Percentiles rank a stretch among this genome's conserved stretches.
These are phyloP conservation scores for Lentinula guzmanii DNA, from an alignment of 768 basidiomycete species.

Conservation along the genomic window DNA sequence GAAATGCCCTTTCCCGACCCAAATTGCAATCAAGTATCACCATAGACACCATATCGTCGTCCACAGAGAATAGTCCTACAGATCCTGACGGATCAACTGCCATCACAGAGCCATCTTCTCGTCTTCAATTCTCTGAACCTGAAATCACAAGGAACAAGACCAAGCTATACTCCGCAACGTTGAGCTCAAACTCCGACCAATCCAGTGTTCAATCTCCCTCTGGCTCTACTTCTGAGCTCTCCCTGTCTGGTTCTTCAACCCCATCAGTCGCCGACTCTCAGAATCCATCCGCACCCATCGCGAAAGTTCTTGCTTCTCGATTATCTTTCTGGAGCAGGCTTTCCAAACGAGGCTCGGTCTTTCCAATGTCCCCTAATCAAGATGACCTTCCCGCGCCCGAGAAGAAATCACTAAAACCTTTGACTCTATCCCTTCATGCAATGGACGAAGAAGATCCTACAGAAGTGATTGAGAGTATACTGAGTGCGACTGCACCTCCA, in stretches of 20 bases:
- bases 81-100: conserved; percentile 4
- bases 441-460: conserved; percentile 33
- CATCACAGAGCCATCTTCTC: conserved; percentile 20
- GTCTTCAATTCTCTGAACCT: conserved; percentile 50
- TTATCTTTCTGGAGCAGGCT: conserved; percentile 73
- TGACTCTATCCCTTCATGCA: conserved; percentile 31
- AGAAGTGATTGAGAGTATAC: conserved; percentile 50
- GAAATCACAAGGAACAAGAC: conserved; percentile 40
- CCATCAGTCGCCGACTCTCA: conserved; percentile 43
- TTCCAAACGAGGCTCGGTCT: conserved; percentile 38
- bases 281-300: conserved; percentile 40
- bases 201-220: conserved; percentile 9
- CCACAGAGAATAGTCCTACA: not conserved
- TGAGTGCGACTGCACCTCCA: conserved; percentile 55
- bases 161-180: conserved; percentile 19
- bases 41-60: conserved; percentile 13
- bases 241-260: conserved; percentile 49
- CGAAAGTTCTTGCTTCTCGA: conserved; percentile 56
- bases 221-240: conserved; percentile 35
- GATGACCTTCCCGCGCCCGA: not conserved
- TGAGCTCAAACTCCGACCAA: conserved; percentile 15
- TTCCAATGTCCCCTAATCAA: conserved; percentile 8
- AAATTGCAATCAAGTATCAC: conserved; percentile 31
- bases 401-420: not conserved
- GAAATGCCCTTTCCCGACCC: conserved; percentile 37